Evolutionary conservation across 768 basidiomycete genomes (phyloP), one percentile per base, ranked within the genome.

Genomic region (Tremella mesenterica): DNA sequence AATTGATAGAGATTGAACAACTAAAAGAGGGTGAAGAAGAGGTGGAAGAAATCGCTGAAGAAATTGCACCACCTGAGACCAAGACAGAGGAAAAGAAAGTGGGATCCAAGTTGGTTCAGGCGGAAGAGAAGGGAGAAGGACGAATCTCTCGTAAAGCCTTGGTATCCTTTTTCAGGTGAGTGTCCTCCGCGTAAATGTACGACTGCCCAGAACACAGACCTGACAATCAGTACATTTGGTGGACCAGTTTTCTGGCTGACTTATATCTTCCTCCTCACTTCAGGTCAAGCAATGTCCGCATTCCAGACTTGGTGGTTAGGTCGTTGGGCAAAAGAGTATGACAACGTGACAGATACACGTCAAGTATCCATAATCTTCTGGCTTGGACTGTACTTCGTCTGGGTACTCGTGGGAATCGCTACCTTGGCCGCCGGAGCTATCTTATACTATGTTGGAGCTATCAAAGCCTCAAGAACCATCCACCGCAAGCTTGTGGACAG

Each of bases 171-270:
- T 64, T 70, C 52, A 49, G 44, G 50, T 57, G 10, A 48, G 55
- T 56, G 74, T 30, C 54, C 59, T 2, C 61, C 5, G 28, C 25
- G 29, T 7, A n/a, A 21, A 18, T 25, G 13, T 23, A 64, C 65
- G 12, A 16, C 9, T 18, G 16, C 23, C 20, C 16, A 28, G n/a
- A n/a, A n/a, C n/a, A n/a, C n/a, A n/a, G n/a, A 16, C 21, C 50
- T 59, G 48, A 56, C 52, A 10, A 31, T 54, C 46, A 64, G 63
- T 8, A 65, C 56, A 13, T 69, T 72, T 23, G 73, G 73, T 39
- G 73, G 73, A 21, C 66, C 70, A 2, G 45, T 72, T 45, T 73
- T 72, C 61, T 73, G 73, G 72, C n/a, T 63, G 16, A 46, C 65
- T 12, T 68, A 67, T 54, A 62, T 69, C 30, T 27, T 16, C n/a